Evolutionary conservation across 768 basidiomycete species (phyloP), one percentile per base, ranked within the genome.

Genomic region (Amanita fuliginea): DNA sequence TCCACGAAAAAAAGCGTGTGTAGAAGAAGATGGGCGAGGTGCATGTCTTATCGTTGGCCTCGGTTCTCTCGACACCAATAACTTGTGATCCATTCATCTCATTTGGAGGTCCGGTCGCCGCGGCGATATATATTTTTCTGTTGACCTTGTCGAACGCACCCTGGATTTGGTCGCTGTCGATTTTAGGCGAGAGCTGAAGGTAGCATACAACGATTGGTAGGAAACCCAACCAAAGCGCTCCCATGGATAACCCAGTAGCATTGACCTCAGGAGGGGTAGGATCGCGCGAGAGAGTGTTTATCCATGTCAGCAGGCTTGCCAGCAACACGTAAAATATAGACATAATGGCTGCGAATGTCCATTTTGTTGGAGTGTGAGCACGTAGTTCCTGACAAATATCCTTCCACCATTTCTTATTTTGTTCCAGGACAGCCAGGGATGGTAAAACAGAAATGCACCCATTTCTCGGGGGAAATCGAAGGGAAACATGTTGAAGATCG

Each of bases 241-340:
- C 70, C 4, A 68, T 65, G 18, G 62, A 66, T 44, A 69, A 62
- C 0, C 71, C 70, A 28, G 61, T 67, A 1, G 62, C 57, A 21
- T 64, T 57, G 26, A 32, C 16, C 2, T 67, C 3, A 63, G 44
- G 28, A 55, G 52, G 24, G 46, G 51, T 16, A 57, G 13, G 32
- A 32, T 13, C 3, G 10, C 32, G 4, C 32, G 4, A 54, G 49
- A 68, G 65, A 14, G 67, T 63, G 45, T 67, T 63, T 16, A 66
- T 46, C 24, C 71, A 56, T 4, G 70, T 71, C 53, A 71, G 60
- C 2, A 63, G 42, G 47, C 72, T 74, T 0, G 74, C 72, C 7
- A 74, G 56, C 33, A 72, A 49, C 2, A 74, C 73, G 71, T 73
- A 76, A 1, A 57, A 54, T 13, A 75, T 70, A 2, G 68, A 68